A percentile compares a stretch with the other conserved stretches of the same genome.
Conservation (phyloP, 2,329 filamentous ascomycete species). For the Arthroderma sp. region DNA sequence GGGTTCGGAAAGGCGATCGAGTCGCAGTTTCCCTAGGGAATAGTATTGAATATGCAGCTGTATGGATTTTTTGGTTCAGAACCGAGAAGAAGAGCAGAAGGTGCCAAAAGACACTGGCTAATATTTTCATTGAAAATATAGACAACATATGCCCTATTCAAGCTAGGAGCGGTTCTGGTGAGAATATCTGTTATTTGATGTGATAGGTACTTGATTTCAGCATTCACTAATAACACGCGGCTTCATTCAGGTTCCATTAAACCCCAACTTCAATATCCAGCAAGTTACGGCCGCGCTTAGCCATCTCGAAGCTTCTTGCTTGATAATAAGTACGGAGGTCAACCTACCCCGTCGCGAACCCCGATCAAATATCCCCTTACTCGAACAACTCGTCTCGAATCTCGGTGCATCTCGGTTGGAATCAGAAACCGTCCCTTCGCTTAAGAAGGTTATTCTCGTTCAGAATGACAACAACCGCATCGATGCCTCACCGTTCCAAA, state of each 20-base stretch:
- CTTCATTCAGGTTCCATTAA: slow-evolving; percentile 56
- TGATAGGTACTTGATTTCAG: neutral
- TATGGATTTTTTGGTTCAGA: slow-evolving; percentile 26
- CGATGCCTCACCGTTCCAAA: slow-evolving; percentile 29
- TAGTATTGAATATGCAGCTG: slow-evolving; percentile 64
- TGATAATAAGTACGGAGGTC: slow-evolving; percentile 78
- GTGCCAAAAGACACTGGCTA: too few relatives aligned
- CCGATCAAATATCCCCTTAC: slow-evolving; percentile 44
- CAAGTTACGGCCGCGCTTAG: slow-evolving; percentile 68
- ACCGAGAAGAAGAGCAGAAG: too few relatives aligned
- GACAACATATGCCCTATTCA: slow-evolving; percentile 76
- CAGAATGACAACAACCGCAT: slow-evolving; percentile 57
- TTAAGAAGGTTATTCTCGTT: slow-evolving; percentile 60
- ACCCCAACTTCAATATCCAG: slow-evolving; percentile 69
- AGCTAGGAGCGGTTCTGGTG: slow-evolving; percentile 80
- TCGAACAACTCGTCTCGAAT: slow-evolving; percentile 41
- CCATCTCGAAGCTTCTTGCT: slow-evolving; percentile 58
- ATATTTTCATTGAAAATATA: slow-evolving; percentile 8
- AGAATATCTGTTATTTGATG: slow-evolving; percentile 8
- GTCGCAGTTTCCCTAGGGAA: slow-evolving; percentile 83
- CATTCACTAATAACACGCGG: neutral
- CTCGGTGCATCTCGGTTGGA: slow-evolving; percentile 32
- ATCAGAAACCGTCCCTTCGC: slow-evolving; percentile 50
- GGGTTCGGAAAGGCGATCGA: slow-evolving; percentile 68
- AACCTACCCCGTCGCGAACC: slow-evolving; percentile 58